A percentile compares a stretch with the other conserved stretches of the same genome.
Evolutionary conservation across 2,329 filamentous ascomycete genomes (phyloP).

Genomic region (Monosporascus ibericus): DNA sequence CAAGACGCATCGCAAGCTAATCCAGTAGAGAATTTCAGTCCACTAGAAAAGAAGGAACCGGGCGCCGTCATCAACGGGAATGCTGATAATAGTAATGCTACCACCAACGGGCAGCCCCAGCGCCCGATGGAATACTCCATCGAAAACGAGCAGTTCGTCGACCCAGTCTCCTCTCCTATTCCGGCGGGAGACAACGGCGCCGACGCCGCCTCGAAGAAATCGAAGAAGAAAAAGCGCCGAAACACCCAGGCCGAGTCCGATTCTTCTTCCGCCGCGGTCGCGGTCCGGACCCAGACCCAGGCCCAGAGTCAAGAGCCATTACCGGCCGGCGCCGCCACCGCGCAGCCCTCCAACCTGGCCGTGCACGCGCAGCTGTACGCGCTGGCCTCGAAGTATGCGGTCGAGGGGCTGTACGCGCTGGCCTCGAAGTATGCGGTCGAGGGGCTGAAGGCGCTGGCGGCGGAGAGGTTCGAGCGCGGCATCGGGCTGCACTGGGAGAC

Average conservation of each 20-base stretch:
- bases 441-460: constrained; percentile 8
- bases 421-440: constrained; percentile 6
- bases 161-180: neutral
- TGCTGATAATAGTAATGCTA: neutral
- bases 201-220: constrained; percentile 1
- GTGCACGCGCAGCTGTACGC: constrained; percentile 12
- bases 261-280: neutral
- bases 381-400: constrained; percentile 6
- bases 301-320: neutral
- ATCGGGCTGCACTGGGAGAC: constrained; percentile 4
- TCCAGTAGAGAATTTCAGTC: neutral
- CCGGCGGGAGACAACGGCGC: neutral
- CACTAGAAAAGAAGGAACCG: neutral
- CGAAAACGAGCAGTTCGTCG: constrained; percentile 3
- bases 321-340: neutral
- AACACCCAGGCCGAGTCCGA: neutral
- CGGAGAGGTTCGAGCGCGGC: constrained; percentile 7
- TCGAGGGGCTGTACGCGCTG: constrained; percentile 11
- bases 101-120: neutral
- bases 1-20: neutral
- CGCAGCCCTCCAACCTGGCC: constrained; percentile 3
- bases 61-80: neutral
- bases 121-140: constrained; percentile 1
- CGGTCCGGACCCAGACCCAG: neutral
- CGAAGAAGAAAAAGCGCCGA: constrained; percentile 4